phyloP scores from a whole-genome alignment of 441 rosid genomes.

The Metrosideros polymorpha region DNA sequence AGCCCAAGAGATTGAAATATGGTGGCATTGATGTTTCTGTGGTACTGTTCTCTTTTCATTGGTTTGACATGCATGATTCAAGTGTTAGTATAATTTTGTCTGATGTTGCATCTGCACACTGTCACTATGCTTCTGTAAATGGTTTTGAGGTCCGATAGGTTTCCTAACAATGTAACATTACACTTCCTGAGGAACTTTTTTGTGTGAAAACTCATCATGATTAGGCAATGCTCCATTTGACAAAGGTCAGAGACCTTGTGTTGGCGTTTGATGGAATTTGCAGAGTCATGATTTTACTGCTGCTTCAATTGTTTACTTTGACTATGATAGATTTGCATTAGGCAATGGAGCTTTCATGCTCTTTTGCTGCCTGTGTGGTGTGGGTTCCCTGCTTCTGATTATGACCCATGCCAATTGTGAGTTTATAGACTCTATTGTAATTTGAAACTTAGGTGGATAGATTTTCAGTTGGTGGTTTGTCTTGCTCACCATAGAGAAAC shows the following conservation, averaged over 20 bases:
- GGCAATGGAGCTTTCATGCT: neutral
- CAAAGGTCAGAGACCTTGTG: neutral
- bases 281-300: neutral
- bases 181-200: neutral
- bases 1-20: slow-evolving; percentile 48
- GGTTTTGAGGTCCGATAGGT: neutral
- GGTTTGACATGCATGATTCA: neutral
- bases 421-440: neutral
- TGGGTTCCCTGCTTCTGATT: neutral
- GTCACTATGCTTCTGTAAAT: neutral
- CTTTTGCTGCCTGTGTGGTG: neutral
- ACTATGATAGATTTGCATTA: neutral
- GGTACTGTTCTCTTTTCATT: neutral
- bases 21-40: neutral
- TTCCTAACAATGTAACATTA: neutral
- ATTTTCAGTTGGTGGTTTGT: neutral
- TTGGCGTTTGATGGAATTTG: neutral
- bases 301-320: neutral
- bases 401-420: neutral
- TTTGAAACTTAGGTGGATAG: neutral
- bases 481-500: neutral
- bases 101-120: neutral
- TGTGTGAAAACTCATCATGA: neutral
- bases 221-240: neutral
- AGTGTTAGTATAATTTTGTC: neutral